These are phyloP conservation scores for Gossypium schwendimanii DNA, from an alignment of 441 rosid species.

Conservation along the genomic window DNA sequence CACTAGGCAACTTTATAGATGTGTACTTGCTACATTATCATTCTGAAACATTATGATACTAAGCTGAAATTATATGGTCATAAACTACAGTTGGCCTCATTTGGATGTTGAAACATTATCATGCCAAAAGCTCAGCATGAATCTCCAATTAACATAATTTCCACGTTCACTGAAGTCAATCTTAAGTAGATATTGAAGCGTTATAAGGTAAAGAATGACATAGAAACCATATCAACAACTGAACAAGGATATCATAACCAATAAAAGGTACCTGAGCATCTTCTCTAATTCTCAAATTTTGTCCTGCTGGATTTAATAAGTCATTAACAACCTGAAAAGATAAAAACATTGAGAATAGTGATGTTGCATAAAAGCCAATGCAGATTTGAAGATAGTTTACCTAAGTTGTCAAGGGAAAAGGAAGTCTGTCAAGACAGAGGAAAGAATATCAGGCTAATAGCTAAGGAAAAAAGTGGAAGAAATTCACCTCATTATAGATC, in stretches of 20 bases:
- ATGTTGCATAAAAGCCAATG: slow-evolving; percentile 12
- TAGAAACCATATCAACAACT: background rate
- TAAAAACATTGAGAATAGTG: slow-evolving; percentile 22
- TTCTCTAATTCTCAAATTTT: slow-evolving; percentile 93
- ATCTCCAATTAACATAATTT: background rate
- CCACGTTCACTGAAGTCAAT: background rate
- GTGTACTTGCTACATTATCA: background rate
- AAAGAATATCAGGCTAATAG: background rate
- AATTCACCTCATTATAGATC: slow-evolving; percentile 89
- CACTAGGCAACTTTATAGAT: background rate
- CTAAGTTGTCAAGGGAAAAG: slow-evolving; percentile 12
- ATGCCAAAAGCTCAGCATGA: background rate
- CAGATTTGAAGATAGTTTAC: slow-evolving; percentile 12
- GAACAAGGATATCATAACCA: background rate
- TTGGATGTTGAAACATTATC: background rate
- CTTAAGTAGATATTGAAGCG: background rate
- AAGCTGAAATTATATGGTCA: background rate
- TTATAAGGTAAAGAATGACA: background rate
- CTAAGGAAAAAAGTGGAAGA: slow-evolving; percentile 11
- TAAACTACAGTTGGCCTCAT: background rate
- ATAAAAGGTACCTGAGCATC: slow-evolving; percentile 68
- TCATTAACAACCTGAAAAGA: slow-evolving; percentile 74
- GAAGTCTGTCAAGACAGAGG: slow-evolving; percentile 8
- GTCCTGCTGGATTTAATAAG: slow-evolving; percentile 94
- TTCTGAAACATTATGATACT: background rate